Conservation (phyloP, 1,284 basidiomycete species). For the Cystobasidium pallidum region DNA sequence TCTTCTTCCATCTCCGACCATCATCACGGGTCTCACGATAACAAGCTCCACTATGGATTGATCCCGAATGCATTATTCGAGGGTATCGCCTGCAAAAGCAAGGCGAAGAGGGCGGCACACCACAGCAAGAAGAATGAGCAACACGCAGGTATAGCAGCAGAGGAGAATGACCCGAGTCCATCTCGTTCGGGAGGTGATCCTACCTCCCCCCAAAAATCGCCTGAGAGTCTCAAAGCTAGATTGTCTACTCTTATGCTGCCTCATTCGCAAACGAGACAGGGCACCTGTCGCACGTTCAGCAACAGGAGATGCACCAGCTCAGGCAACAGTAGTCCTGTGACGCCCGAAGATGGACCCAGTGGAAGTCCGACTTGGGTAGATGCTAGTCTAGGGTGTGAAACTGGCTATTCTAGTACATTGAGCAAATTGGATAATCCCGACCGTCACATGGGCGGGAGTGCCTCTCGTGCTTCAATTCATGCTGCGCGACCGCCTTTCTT, state of each 20-base stretch:
- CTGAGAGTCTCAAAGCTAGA: neutral
- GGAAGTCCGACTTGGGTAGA: neutral
- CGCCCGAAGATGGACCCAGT: neutral
- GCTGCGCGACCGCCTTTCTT: neutral
- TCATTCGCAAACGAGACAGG: constrained; percentile 1
- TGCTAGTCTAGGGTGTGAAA: neutral
- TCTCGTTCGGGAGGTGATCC: neutral
- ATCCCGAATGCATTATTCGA: neutral
- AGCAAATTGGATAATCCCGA: neutral
- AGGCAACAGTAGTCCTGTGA: neutral
- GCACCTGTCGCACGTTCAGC: neutral
- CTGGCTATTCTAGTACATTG: neutral
- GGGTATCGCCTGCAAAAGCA: constrained; percentile 4
- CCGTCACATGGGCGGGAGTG: neutral
- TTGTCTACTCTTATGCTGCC: constrained; percentile 10
- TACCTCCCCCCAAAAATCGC: neutral
- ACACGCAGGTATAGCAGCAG: neutral
- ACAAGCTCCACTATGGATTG: neutral
- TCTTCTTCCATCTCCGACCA: constrained; percentile 7
- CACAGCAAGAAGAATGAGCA: neutral
- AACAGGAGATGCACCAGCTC: neutral
- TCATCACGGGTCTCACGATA: neutral
- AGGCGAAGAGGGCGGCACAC: neutral
- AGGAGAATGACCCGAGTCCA: neutral
- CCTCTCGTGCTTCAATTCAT: neutral